Conservation (phyloP, 2,329 filamentous ascomycete genomes). For the Grosmannia huntii region DNA sequence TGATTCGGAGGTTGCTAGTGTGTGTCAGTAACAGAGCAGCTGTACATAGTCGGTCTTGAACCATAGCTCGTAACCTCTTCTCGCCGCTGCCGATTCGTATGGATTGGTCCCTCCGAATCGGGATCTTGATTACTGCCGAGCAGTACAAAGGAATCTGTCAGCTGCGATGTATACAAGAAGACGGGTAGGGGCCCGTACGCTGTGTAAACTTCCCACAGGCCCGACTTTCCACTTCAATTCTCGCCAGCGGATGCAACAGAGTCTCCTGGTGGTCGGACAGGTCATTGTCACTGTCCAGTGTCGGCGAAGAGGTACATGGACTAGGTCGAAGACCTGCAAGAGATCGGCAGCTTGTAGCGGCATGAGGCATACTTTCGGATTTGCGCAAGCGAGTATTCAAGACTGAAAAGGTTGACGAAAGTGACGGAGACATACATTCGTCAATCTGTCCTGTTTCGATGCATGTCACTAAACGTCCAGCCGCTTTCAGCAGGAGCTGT, state of each 20-base stretch:
- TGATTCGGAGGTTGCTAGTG: slow-evolving; percentile 26
- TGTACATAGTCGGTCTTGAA: neutral
- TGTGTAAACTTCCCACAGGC: slow-evolving; percentile 10
- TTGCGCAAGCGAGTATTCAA: neutral
- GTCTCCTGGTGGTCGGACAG: neutral
- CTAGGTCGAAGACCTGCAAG: neutral
- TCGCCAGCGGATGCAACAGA: neutral
- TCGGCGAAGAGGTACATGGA: neutral
- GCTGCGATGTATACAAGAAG: neutral
- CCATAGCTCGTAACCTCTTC: slow-evolving; percentile 15
- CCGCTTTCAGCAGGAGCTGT: neutral
- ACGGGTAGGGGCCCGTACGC: neutral
- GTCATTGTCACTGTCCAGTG: neutral
- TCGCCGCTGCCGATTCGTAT: slow-evolving; percentile 18
- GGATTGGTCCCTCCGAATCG: slow-evolving; percentile 4
- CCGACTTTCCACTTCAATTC: slow-evolving; percentile 7
- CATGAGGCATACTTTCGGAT: neutral
- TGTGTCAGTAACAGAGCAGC: neutral
- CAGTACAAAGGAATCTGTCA: neutral
- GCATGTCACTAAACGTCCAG: neutral
- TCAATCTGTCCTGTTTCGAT: neutral
- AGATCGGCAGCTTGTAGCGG: neutral
- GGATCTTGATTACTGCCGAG: slow-evolving; percentile 8
- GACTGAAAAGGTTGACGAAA: neutral
- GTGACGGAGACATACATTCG: neutral